Conservation (phyloP, 2,329 filamentous ascomycete genomes). For the Pestalotiopsis sp. region DNA sequence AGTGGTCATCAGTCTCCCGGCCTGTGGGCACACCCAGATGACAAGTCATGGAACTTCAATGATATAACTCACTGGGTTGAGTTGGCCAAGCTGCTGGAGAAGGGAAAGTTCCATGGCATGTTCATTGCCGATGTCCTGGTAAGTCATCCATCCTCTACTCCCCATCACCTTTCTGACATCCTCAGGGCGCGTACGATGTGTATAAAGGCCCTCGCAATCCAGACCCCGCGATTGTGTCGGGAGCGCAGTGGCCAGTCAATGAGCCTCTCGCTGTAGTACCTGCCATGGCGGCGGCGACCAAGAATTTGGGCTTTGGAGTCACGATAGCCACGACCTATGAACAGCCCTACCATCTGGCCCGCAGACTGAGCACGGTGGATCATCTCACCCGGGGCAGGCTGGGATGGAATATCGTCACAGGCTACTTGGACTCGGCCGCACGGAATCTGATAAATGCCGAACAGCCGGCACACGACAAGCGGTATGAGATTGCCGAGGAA, state of each 20-base stretch:
- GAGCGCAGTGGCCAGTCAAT: conserved; percentile 2
- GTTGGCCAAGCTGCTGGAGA: conserved; percentile 63
- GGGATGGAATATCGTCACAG: conserved; percentile 64
- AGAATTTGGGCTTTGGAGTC: conserved; percentile 62
- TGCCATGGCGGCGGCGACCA: conserved; percentile 67
- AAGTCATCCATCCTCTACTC: conserved; percentile 28
- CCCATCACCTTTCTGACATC: conserved; percentile 54
- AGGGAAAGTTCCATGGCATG: conserved; percentile 64
- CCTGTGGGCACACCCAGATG: conserved; percentile 53
- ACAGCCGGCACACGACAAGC: conserved; percentile 60
- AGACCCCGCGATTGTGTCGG: conserved; percentile 40
- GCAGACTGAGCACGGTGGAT: conserved; percentile 62
- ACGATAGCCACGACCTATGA: conserved; percentile 64
- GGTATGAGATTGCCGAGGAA: conserved; percentile 62
- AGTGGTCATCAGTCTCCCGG: conserved; percentile 57
- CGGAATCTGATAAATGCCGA: conserved; percentile 61
- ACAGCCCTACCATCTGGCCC: conserved; percentile 60
- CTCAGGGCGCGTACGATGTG: conserved; percentile 35
- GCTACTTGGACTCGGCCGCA: conserved; percentile 56
- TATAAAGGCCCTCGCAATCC: conserved; percentile 14
- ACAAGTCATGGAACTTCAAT: conserved; percentile 61
- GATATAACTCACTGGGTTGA: conserved; percentile 66
- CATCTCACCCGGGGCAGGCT: conserved; percentile 62
- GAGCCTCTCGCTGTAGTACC: conserved; percentile 40
- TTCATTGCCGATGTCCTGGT: conserved; percentile 69